A percentile compares a stretch with the other conserved stretches of the same genome.
Conservation (phyloP, 2,329 filamentous ascomycete genomes). For the Curvularia sp. region DNA sequence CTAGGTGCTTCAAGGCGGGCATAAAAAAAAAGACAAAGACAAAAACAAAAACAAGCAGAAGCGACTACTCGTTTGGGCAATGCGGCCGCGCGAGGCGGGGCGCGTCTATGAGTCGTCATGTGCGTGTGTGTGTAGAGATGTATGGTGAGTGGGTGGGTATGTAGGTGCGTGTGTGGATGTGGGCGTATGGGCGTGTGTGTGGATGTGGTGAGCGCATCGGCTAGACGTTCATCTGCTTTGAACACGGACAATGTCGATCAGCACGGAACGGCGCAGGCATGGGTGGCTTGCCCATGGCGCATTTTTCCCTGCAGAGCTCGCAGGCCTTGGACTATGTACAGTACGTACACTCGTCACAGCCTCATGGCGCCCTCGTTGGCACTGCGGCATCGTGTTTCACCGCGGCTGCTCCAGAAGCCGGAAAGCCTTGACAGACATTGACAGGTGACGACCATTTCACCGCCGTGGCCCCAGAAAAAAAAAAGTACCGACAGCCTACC, state of each 20-base stretch:
- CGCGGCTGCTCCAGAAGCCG: constrained; percentile 23
- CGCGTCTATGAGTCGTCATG: constrained; percentile 22
- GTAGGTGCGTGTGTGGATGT: neutral
- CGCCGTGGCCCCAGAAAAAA: constrained; percentile 48
- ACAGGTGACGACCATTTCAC: constrained; percentile 11
- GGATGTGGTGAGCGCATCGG: too few relatives aligned
- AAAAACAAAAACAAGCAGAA: constrained; percentile 12
- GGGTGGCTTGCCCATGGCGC: constrained; percentile 42
- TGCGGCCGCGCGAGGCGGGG: constrained; percentile 32
- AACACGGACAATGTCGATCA: constrained; percentile 37
- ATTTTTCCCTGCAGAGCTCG: constrained; percentile 40
- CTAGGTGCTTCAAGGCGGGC: constrained; percentile 40
- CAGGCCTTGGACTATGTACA: constrained; percentile 26
- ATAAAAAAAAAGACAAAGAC: too few relatives aligned
- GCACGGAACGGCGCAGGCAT: constrained; percentile 29
- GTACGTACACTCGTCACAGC: constrained; percentile 38
- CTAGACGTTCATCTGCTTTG: constrained; percentile 33
- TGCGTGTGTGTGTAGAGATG: constrained; percentile 10
- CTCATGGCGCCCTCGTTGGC: constrained; percentile 32
- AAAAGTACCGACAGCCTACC: constrained; percentile 34
- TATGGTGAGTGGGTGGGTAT: constrained; percentile 10
- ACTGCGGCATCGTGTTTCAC: constrained; percentile 19
- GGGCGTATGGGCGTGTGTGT: neutral
- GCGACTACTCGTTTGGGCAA: constrained; percentile 23
- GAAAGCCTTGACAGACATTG: neutral